Conservation (phyloP, 495 filamentous ascomycete species). For the Neurospora sublineolata region DNA sequence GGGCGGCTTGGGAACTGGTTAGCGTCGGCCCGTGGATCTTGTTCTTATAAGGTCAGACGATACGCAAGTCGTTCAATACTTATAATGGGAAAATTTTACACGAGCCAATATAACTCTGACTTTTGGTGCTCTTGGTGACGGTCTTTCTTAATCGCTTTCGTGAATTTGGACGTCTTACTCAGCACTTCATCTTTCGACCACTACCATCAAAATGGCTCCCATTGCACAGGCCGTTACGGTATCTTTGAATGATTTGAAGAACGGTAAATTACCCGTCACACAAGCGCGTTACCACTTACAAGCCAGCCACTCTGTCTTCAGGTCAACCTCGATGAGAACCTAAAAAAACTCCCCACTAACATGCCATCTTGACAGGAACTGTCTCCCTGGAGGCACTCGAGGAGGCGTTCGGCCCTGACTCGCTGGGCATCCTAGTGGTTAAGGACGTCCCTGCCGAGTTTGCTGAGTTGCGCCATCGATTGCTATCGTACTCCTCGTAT, state of each 20-base stretch:
- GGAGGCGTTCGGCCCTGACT: slow-evolving; percentile 82
- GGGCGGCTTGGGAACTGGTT: background rate
- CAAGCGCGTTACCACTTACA: background rate
- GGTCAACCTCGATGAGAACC: background rate
- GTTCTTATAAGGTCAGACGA: background rate
- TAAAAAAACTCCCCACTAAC: background rate
- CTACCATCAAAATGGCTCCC: slow-evolving; percentile 25
- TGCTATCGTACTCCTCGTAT: slow-evolving; percentile 81
- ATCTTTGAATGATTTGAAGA: slow-evolving; percentile 40
- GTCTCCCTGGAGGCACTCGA: slow-evolving; percentile 64
- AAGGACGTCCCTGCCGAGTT: slow-evolving; percentile 69
- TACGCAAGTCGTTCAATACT: background rate
- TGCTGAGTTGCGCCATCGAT: slow-evolving; percentile 49
- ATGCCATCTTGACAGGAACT: slow-evolving; percentile 31
- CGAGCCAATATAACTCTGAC: background rate
- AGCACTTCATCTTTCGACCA: background rate
- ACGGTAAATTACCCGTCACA: slow-evolving; percentile 24
- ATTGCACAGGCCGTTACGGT: slow-evolving; percentile 39
- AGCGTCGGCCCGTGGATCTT: background rate
- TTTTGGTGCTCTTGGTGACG: background rate
- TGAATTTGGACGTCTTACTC: background rate
- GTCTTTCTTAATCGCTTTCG: background rate
- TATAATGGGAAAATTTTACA: background rate
- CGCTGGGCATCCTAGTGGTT: slow-evolving; percentile 86
- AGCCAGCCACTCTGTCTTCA: background rate